Evolutionary conservation across 225 moss, liverwort and hornwort genomes (phyloP).

Genomic region (Bryoerythrophyllum caledonicum): DNA sequence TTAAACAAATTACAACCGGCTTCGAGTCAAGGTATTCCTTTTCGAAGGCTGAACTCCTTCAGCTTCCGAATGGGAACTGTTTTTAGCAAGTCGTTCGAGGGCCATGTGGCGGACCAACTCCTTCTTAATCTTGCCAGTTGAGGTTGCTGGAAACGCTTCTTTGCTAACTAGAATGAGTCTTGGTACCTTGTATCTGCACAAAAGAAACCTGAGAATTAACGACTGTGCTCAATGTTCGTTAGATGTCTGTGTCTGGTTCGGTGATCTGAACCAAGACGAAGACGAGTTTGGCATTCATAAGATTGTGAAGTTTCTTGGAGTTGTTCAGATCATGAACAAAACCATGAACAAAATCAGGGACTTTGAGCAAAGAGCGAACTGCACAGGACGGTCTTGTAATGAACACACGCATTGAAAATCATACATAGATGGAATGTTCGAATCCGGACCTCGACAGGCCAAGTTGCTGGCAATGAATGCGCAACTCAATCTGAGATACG

Average conservation of each 20-base stretch:
- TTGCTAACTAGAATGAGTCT: conserved; percentile 58
- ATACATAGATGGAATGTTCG: not conserved
- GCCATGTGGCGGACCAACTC: conserved; percentile 54
- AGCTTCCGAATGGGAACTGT: conserved; percentile 17
- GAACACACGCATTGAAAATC: conserved; percentile 2
- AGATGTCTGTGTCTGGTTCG: not conserved
- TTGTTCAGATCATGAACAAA: not conserved
- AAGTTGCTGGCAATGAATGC: conserved; percentile 75
- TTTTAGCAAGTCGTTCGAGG: conserved; percentile 36
- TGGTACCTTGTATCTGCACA: conserved; percentile 91
- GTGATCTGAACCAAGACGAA: not conserved
- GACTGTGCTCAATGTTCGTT: not conserved
- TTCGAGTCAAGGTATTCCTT: conserved; percentile 27
- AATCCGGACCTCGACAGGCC: conserved; percentile 77
- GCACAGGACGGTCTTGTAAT: not conserved
- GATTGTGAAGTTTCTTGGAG: not conserved
- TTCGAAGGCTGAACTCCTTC: conserved; percentile 23
- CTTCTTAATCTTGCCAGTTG: conserved; percentile 92
- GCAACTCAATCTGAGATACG: conserved; percentile 58
- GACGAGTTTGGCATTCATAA: not conserved
- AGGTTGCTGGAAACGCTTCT: conserved; percentile 71
- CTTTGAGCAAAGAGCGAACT: not conserved
- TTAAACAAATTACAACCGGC: conserved; percentile 38
- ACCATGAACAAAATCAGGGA: conserved; percentile 2
- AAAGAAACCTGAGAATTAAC: not conserved